Conservation (phyloP, 2,329 filamentous ascomycete genomes). For the Colletotrichum sp. region DNA sequence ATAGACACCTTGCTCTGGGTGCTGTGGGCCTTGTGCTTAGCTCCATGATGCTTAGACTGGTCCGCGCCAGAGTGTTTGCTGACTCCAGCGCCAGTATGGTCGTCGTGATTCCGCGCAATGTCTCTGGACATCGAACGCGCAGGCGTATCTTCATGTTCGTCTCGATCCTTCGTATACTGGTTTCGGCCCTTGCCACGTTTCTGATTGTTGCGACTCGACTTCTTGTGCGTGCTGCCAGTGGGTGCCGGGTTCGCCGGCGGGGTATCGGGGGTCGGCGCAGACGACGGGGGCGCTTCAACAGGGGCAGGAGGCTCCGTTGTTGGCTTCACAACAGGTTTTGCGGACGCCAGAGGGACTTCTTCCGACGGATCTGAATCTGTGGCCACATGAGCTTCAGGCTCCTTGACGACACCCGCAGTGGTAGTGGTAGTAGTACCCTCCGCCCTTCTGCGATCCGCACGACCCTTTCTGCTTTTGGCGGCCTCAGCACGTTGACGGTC, state of each 20-base stretch:
- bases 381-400: conserved; percentile 39
- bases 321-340: conserved; percentile 28
- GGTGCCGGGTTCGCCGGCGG: conserved; percentile 45
- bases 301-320: conserved; percentile 34
- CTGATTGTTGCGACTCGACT: conserved; percentile 65
- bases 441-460: conserved; percentile 78
- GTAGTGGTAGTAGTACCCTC: conserved; percentile 71
- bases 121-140: conserved; percentile 60
- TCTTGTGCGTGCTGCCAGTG: conserved; percentile 60
- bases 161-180: conserved; percentile 81
- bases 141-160: conserved; percentile 64
- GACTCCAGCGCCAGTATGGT: conserved; percentile 34
- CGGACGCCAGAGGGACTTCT: conserved; percentile 62
- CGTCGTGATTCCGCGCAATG: conserved; percentile 49
- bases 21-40: conserved; percentile 55
- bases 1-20: conserved; percentile 77
- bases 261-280: conserved; percentile 45
- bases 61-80: conserved; percentile 37
- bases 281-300: conserved; percentile 40
- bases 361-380: conserved; percentile 76
- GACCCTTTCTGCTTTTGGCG: conserved; percentile 79
- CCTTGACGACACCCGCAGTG: conserved; percentile 27
- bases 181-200: conserved; percentile 77
- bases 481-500: conserved; percentile 78
- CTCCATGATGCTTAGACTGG: conserved; percentile 56